Evolutionary conservation across 305 asterid species (phyloP).

Genomic region (Rubia tinctorum): DNA sequence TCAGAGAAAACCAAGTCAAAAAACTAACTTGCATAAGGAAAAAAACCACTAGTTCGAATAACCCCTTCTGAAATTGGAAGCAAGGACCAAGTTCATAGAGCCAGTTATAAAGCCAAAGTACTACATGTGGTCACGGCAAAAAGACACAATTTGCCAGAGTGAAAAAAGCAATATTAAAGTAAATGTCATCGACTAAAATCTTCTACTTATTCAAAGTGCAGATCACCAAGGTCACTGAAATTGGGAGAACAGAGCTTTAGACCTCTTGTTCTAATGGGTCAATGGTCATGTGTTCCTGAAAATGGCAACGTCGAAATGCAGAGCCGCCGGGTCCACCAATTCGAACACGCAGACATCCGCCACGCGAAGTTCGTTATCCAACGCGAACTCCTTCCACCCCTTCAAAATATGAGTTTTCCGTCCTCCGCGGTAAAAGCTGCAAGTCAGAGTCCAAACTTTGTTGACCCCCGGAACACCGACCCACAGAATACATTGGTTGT

Average conservation of each 20-base stretch:
- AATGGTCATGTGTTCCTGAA: background rate
- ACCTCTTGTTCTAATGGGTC: background rate
- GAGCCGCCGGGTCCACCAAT: background rate
- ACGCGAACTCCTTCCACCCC: background rate
- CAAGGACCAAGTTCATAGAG: too few species aligned
- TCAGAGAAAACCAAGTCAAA: too few species aligned
- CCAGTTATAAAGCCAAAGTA: too few species aligned
- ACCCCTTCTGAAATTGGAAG: too few species aligned
- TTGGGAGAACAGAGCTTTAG: background rate
- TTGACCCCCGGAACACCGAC: background rate
- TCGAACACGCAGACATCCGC: background rate
- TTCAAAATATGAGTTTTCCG: background rate
- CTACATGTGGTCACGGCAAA: too few species aligned
- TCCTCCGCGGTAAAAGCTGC: background rate
- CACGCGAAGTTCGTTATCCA: background rate
- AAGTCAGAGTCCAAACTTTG: background rate
- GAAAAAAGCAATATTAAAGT: too few species aligned
- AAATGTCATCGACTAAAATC: too few species aligned
- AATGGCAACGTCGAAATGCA: background rate
- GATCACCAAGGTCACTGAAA: background rate
- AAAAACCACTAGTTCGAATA: too few species aligned
- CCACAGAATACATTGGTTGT: background rate
- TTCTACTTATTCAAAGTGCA: too few species aligned
- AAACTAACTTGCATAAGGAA: too few species aligned
- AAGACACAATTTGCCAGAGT: too few species aligned